These are phyloP conservation scores for Heliamphora exappendiculata DNA, from an alignment of 148 eudicot genomes.

Conservation along the genomic window DNA sequence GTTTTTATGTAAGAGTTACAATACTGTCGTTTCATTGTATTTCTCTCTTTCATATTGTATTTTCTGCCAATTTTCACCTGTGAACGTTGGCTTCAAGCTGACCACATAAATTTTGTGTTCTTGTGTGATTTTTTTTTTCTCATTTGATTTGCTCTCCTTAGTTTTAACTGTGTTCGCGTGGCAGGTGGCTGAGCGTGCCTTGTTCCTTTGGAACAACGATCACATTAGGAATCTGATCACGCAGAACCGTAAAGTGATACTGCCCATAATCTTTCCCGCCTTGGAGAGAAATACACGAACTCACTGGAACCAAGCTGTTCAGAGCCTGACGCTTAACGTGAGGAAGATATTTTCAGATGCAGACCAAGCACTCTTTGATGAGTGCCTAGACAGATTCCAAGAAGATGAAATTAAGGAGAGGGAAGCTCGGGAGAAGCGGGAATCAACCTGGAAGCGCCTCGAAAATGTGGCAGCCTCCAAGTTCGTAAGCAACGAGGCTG, in stretches of 20 bases:
- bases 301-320: slow-evolving; percentile 59
- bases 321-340: slow-evolving; percentile 39
- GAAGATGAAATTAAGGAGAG: slow-evolving; percentile 38
- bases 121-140: too few species aligned
- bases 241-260: slow-evolving; percentile 37
- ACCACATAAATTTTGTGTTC: too few species aligned
- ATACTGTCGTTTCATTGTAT: too few species aligned
- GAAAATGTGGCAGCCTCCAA: slow-evolving; percentile 40
- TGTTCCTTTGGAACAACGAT: slow-evolving; percentile 52
- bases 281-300: slow-evolving; percentile 38
- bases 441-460: slow-evolving; percentile 41
- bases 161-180: not conserved
- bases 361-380: slow-evolving; percentile 39
- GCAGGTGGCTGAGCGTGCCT: slow-evolving; percentile 52
- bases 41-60: too few species aligned
- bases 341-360: slow-evolving; percentile 40
- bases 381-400: slow-evolving; percentile 38
- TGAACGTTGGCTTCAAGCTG: too few species aligned
- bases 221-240: slow-evolving; percentile 42
- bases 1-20: too few species aligned
- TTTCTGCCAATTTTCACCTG: too few species aligned
- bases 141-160: not conserved
- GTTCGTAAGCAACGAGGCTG: slow-evolving; percentile 33
- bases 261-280: slow-evolving; percentile 42
- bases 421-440: slow-evolving; percentile 27